Evolutionary conservation across 495 filamentous ascomycete species (phyloP), one percentile per base, ranked within the genome.

Genomic region (Viridothelium virens): DNA sequence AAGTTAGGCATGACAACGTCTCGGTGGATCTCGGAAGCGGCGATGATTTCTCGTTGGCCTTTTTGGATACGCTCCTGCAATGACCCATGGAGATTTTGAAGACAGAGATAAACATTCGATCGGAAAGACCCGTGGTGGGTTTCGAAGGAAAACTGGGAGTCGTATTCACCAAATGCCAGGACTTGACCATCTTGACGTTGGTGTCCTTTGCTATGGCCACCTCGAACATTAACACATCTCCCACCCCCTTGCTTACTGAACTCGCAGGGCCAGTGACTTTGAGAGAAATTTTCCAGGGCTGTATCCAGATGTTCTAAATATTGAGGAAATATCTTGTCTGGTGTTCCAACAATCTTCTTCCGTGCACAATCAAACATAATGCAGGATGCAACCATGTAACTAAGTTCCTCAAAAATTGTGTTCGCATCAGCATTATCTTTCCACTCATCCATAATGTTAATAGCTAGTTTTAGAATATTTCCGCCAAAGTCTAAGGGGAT

Each of bases 311-410:
- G 75, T 62, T 71, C 74, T 56, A 78, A n/a, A 68, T 79, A 80
- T 41, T 72, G 63, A 31, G 48, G 31, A 33, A 71, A 75, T 25
- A 74, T 66, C 56, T 75, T 48, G 25, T 68, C 65, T 10, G 68
- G 67, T 25, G 62, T 66, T 48, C 67, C 67, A 68, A 70, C 16
- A 5, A 63, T 50, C 65, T 72, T 70, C 33, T 81, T 76, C n/a
- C 82, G 74, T 2, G 76, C 79, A 36, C 73, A 79, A 53, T 84
- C 81, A 4, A 85, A 74, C 74, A 84, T 78, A 37, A 85, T 79
- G 63, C 82, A 84, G 2, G 80, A 84, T 6, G 79, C 80, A 53
- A 84, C 79, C 79, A 82, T 81, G 9, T 74, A 73, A n/a, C 80
- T 79, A 10, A 85, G 72, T 25, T 75, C 73, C 59, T 75, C 70